Percentiles rank a stretch among this genome's conserved stretches.
These are phyloP conservation scores for Penicillium canescens DNA, from an alignment of 495 filamentous ascomycete genomes.

Conservation along the genomic window DNA sequence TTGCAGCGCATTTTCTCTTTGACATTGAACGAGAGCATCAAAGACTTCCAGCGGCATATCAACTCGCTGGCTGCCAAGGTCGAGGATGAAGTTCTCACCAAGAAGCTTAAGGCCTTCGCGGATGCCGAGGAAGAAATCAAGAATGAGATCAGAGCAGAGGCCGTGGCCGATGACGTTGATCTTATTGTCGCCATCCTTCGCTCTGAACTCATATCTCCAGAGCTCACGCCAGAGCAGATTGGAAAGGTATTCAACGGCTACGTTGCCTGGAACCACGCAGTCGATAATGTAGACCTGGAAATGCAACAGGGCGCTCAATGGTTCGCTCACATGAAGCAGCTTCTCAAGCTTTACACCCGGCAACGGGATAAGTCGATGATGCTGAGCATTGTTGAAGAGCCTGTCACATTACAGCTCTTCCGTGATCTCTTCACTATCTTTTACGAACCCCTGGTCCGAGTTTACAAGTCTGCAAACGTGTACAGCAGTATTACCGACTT, in stretches of 20 bases:
- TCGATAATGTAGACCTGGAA: slow-evolving; percentile 88
- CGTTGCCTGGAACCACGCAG: slow-evolving; percentile 93
- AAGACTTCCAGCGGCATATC: slow-evolving; percentile 78
- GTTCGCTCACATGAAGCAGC: slow-evolving; percentile 91
- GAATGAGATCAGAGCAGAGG: slow-evolving; percentile 69
- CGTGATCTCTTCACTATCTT: slow-evolving; percentile 97
- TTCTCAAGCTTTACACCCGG: slow-evolving; percentile 87
- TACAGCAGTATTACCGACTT: slow-evolving; percentile 97
- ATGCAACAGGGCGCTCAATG: slow-evolving; percentile 85
- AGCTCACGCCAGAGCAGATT: slow-evolving; percentile 71
- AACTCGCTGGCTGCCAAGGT: slow-evolving; percentile 74
- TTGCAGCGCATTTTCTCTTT: slow-evolving; percentile 92
- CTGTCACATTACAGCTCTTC: slow-evolving; percentile 89
- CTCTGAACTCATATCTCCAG: slow-evolving; percentile 68
- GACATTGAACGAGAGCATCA: slow-evolving; percentile 88
- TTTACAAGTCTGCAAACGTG: slow-evolving; percentile 98
- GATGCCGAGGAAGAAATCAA: slow-evolving; percentile 74
- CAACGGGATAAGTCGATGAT: slow-evolving; percentile 97
- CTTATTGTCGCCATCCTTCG: slow-evolving; percentile 80
- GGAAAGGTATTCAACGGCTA: slow-evolving; percentile 88
- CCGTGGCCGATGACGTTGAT: slow-evolving; percentile 69
- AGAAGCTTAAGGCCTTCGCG: slow-evolving; percentile 78
- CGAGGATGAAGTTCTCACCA: slow-evolving; percentile 72
- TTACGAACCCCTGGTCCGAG: slow-evolving; percentile 93
- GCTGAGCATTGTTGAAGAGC: slow-evolving; percentile 92